Percentiles rank a stretch among this genome's conserved stretches.
These are phyloP conservation scores for Geosmithia putterillii DNA, from an alignment of 2,329 filamentous ascomycete genomes.

Conservation along the genomic window DNA sequence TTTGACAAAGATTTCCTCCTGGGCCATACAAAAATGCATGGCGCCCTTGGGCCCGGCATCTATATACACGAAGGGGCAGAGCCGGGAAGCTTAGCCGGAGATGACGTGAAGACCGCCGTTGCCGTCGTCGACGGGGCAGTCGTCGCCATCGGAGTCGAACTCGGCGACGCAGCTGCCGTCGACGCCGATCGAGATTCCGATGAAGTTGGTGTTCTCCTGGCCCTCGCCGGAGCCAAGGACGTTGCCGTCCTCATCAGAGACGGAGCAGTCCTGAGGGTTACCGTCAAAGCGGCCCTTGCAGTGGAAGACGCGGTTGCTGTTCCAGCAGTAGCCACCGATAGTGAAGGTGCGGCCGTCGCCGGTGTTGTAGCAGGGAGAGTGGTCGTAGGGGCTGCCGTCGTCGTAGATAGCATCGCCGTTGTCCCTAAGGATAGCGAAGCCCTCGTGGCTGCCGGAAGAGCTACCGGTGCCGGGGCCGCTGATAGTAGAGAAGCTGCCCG, in stretches of 20 bases:
- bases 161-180: not conserved
- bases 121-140: not conserved
- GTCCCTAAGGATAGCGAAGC: not conserved
- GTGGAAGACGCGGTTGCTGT: not conserved
- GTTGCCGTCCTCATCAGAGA: not conserved
- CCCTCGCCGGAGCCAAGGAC: not conserved
- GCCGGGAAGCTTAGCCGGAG: not conserved
- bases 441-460: not conserved
- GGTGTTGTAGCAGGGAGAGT: not conserved
- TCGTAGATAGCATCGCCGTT: not conserved
- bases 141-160: not conserved
- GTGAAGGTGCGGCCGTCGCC: not conserved
- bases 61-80: not conserved
- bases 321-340: not conserved
- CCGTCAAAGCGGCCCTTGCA: not conserved
- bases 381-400: not conserved
- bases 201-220: not conserved
- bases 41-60: not conserved
- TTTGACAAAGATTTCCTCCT: too few relatives aligned
- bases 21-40: too few relatives aligned
- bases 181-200: not conserved
- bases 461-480: not conserved
- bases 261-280: not conserved
- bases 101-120: not conserved
- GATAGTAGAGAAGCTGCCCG: not conserved